Evolutionary conservation across 257 asterid species (phyloP).

Genomic region (Solanum tarijense): DNA sequence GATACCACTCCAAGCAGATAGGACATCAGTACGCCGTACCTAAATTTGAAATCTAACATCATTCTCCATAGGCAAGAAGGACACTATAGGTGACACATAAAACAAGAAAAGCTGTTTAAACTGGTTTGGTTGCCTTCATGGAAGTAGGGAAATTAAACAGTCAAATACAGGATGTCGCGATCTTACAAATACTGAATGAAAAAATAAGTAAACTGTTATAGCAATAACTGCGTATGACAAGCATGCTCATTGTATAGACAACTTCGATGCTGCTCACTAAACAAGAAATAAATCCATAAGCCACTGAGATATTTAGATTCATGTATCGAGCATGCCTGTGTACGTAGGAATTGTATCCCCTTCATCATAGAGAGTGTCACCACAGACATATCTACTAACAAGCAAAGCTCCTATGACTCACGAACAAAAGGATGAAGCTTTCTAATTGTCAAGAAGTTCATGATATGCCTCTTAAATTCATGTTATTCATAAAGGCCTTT

Average conservation of each 20-base stretch:
- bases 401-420: not conserved
- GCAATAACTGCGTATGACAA: not conserved
- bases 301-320: not conserved
- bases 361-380: not conserved
- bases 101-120: not conserved
- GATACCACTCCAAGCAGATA: slow-evolving; percentile 99
- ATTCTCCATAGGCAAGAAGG: slow-evolving; percentile 3
- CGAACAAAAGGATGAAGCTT: not conserved
- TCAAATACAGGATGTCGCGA: not conserved
- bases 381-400: not conserved
- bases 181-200: not conserved
- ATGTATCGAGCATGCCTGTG: not conserved
- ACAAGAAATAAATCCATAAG: not conserved
- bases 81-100: not conserved
- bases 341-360: not conserved
- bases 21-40: slow-evolving; percentile 88
- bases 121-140: not conserved
- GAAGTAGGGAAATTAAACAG: not conserved
- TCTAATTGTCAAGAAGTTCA: not conserved
- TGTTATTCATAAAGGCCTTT: not conserved
- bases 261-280: not conserved
- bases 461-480: not conserved
- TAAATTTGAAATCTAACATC: slow-evolving; percentile 17
- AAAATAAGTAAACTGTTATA: not conserved
- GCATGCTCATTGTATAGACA: not conserved